Percentiles rank a stretch among this genome's conserved stretches.
Evolutionary conservation across 768 basidiomycete genomes (phyloP).

Genomic region (Xerocomellus dryophilus): DNA sequence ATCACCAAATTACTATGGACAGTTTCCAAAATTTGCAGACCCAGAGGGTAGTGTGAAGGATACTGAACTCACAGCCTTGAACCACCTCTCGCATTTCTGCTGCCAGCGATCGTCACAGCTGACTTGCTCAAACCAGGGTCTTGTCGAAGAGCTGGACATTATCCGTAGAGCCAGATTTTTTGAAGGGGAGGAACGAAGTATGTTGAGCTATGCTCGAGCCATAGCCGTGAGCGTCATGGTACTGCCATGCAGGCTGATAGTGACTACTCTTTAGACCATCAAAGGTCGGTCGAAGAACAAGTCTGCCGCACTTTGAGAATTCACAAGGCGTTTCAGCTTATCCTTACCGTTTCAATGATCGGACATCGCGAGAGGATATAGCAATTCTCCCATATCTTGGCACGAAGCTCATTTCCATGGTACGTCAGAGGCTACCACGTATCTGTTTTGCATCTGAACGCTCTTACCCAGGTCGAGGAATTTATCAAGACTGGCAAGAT

Average conservation of each 20-base stretch:
- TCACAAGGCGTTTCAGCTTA: conserved; percentile 38
- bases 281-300: conserved; percentile 38
- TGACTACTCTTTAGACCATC: conserved; percentile 35
- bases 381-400: conserved; percentile 47
- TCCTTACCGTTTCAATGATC: conserved; percentile 41
- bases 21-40: conserved; percentile 14
- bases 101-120: conserved; percentile 66
- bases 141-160: conserved; percentile 56
- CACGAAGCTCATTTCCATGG: conserved; percentile 51
- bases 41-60: conserved; percentile 14
- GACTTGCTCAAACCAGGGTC: conserved; percentile 62
- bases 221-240: conserved; percentile 52
- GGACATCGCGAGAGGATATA: conserved; percentile 38
- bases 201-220: conserved; percentile 68
- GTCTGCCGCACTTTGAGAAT: background rate
- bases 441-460: background rate
- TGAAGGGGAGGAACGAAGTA: conserved; percentile 66
- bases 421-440: conserved; percentile 12
- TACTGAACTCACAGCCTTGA: conserved; percentile 15
- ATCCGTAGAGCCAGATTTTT: conserved; percentile 57
- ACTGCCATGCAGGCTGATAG: background rate
- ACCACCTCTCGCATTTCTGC: conserved; percentile 45
- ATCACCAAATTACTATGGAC: background rate
- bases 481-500: conserved; percentile 55
- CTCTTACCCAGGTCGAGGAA: conserved; percentile 53